Evolutionary conservation across 495 filamentous ascomycete species (phyloP).

Genomic region (Xeromyces bisporus): DNA sequence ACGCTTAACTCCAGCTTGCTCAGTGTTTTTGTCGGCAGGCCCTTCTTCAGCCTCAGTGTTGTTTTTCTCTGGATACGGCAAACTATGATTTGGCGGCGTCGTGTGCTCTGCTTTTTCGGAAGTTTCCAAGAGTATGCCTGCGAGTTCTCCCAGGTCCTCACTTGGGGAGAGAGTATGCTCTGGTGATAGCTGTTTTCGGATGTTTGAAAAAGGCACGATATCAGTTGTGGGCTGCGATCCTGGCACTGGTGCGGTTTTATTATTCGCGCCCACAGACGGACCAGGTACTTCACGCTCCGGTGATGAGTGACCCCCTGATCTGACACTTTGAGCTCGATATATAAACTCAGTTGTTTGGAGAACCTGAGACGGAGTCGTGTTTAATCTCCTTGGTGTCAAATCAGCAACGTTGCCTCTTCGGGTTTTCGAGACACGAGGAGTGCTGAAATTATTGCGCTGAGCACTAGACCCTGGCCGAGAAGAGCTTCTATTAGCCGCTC

Average conservation of each 20-base stretch:
- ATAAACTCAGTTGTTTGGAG: conserved; percentile 8
- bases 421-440: not conserved
- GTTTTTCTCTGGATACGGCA: not conserved
- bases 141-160: conserved; percentile 14
- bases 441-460: not conserved
- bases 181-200: conserved; percentile 7
- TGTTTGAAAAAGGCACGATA: conserved; percentile 16
- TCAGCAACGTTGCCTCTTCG: not conserved
- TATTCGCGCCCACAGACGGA: not conserved
- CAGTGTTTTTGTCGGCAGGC: not conserved
- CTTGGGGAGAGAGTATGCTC: conserved; percentile 4
- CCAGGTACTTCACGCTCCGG: not conserved
- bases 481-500: conserved; percentile 1
- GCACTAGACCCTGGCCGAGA: not conserved
- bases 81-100: not conserved
- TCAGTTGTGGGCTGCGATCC: conserved; percentile 1
- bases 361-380: not conserved
- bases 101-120: not conserved
- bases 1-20: conserved; percentile 2
- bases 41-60: not conserved
- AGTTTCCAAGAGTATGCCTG: conserved; percentile 14
- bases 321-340: conserved; percentile 5
- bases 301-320: conserved; percentile 1
- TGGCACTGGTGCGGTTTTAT: not conserved
- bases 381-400: not conserved